Evolutionary conservation across 2,329 filamentous ascomycete species (phyloP), one percentile per base, ranked within the genome.

Genomic region (Colletotrichum musae): DNA sequence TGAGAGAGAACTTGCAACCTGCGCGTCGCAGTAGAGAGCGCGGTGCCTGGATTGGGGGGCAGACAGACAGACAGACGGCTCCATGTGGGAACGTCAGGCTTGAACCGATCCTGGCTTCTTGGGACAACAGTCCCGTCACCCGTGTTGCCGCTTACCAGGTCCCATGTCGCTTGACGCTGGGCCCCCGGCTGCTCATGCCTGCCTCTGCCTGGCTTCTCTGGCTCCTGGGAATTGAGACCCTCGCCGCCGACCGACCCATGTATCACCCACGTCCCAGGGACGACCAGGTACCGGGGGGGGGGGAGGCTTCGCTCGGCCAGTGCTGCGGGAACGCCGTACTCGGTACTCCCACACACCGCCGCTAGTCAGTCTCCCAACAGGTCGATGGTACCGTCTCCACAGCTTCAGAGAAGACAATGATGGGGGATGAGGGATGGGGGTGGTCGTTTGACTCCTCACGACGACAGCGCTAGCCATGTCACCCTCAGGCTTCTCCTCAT

Each of bases 221-320:
- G 57, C 51, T 59, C 68, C 32, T 58, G 52, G 53, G 36, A 64
- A 47, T 64, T 58, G 60, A 64, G 65, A 68, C 65, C 32, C 60
- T 58, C 58, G 62, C 67, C 67, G 45, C 48, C 45, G 43, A 51
- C 66, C 68, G 43, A 51, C 66, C 68, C 68, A 68, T 63, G 70
- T 72, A 58, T 68, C 69, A 70, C 58, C 71, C 71, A 63, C 62
- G 65, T 64, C 63, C 70, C 58, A 56, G 36, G 68, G 48, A 52
- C 51, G 53, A 72, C 71, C 71, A 72, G 68, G 64, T 64, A 65
- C 60, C 63, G 41, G 65, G 69, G 71, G 32, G 5, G 7, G 71
- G 32, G 5, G 7, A 10, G 7, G 7, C 65, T 54, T n/a, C 32
- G 39, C 61, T 70, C 58, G 47, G 53, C 67, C 62, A 71, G 48